Percentiles rank a stretch among this genome's conserved stretches.
Evolutionary conservation across 2,329 filamentous ascomycete genomes (phyloP).

Genomic region (Fusarium sp.): DNA sequence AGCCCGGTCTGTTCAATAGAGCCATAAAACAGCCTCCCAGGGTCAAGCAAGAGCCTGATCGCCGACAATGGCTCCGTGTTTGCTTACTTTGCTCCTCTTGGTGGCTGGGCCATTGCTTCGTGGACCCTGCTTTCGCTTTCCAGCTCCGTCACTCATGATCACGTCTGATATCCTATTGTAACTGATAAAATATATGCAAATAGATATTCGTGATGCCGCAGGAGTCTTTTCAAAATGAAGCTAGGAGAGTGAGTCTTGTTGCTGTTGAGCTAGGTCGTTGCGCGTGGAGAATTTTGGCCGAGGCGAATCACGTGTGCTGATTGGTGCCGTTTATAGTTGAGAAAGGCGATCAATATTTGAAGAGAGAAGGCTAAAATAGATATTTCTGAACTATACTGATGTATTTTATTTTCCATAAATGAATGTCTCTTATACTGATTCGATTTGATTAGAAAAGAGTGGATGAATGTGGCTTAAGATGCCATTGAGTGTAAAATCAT

Average conservation of each 20-base stretch:
- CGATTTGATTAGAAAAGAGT: neutral
- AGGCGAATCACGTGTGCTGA: constrained; percentile 31
- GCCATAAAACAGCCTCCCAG: neutral
- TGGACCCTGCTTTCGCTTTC: constrained; percentile 51
- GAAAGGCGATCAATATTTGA: neutral
- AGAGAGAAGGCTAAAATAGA: neutral
- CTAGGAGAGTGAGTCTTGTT: neutral
- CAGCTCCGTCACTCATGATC: constrained; percentile 47
- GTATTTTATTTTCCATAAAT: neutral
- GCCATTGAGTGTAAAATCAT: neutral
- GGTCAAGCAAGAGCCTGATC: neutral
- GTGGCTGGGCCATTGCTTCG: constrained; percentile 41
- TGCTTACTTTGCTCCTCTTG: constrained; percentile 56
- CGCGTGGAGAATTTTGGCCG: constrained; percentile 37
- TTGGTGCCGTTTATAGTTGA: neutral
- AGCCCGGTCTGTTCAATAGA: constrained; percentile 13
- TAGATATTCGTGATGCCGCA: neutral
- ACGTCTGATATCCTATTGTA: neutral
- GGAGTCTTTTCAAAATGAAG: neutral
- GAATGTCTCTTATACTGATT: neutral
- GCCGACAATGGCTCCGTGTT: neutral
- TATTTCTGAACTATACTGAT: neutral
- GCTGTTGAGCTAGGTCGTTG: constrained; percentile 9
- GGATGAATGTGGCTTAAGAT: neutral
- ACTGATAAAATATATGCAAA: neutral